Evolutionary conservation across 1,284 basidiomycete genomes (phyloP), one percentile per base, ranked within the genome.

Genomic region (Heterobasidion irregulare): DNA sequence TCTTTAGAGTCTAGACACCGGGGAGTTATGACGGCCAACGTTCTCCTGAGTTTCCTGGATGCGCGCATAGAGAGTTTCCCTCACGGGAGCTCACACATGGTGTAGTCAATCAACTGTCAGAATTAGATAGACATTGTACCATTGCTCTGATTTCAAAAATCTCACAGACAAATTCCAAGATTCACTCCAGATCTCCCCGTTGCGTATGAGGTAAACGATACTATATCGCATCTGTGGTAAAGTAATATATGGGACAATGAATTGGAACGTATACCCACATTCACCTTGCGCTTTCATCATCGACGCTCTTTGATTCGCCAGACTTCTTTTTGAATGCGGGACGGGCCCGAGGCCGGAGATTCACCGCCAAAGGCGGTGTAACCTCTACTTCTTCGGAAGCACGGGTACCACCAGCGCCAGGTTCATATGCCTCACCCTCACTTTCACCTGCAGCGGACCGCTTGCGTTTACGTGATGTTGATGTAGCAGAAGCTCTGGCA

Each of bases 311-410:
- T 32, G 45, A 26, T n/a, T 16, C 4, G 26, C 26, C 26, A 26
- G n/a, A 46, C 33, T 54, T 57, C 34, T 55, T 50, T 53, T 59
- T 60, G 53, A 65, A 62, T 15, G 58, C 66, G 38, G 69, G 69
- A 56, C 65, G 67, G 32, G 69, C 66, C 51, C 73, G 68, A 43
- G 75, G 72, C 16, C 75, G 71, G 33, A 73, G 62, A 41, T 65
- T 64, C 3, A 67, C 65, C 9, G 59, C 57, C 41, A 68, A 60
- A 7, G 60, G 58, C n/a, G 58, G 58, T 6, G 57, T 52, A 53
- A 53, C 54, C 35, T 50, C 50, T 49, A 48, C 50, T 43, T 55
- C 54, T 13, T 58, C 26, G 16, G 51, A 35, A 41, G 41, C 47
- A 43, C 53, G 51, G 26, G 56, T 55, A 50, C 59, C 18, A 15